Conservation (phyloP, 306 rosid genomes). For the Corylus heterophylla region DNA sequence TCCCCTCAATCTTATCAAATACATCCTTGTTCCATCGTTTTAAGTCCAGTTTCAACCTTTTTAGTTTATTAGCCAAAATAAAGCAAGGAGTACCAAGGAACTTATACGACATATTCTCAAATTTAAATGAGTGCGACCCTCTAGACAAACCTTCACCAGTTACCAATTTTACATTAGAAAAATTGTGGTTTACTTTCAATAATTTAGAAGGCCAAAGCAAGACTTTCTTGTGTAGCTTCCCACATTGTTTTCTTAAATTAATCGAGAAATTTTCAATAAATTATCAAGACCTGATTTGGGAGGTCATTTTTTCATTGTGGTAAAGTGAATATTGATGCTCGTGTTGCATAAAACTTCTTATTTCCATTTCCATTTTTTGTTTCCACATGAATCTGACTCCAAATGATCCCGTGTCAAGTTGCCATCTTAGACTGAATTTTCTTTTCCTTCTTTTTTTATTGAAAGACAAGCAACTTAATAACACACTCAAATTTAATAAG, state of each 20-base stretch:
- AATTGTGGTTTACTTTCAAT: background rate
- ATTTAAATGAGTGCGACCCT: no score
- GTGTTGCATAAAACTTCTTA: background rate
- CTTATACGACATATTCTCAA: no score
- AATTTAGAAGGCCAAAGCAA: background rate
- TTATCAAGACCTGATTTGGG: background rate
- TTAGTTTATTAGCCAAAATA: no score
- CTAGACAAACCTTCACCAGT: no score
- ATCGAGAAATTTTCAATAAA: background rate
- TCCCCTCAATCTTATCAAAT: no score
- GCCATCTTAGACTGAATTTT: background rate
- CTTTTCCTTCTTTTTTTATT: background rate
- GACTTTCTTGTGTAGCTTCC: background rate
- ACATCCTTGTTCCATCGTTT: no score
- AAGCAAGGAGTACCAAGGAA: no score
- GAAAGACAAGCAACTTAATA: background rate
- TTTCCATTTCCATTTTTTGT: background rate
- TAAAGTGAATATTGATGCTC: background rate
- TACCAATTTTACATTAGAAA: background rate
- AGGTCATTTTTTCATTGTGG: background rate
- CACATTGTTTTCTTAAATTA: background rate
- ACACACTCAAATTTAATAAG: background rate
- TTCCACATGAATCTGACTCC: background rate
- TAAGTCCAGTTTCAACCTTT: no score
- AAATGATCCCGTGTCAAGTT: background rate